phyloP scores from a whole-genome alignment of 129 eudicot species.

The Ambrosia trifida region DNA sequence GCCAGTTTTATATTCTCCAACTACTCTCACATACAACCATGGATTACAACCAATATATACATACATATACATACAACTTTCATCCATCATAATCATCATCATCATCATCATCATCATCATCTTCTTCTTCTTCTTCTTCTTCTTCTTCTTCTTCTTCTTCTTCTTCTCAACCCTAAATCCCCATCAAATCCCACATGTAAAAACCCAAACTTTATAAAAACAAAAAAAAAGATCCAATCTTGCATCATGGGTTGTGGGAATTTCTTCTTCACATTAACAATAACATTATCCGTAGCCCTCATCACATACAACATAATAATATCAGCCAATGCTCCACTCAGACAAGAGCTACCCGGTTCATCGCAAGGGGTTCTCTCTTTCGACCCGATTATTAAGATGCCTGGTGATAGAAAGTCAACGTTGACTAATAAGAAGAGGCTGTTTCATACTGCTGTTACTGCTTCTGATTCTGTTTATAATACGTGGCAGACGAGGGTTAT shows the following conservation, averaged over 20 bases:
- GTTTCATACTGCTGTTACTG: conserved; percentile 93
- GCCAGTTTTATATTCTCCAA: conserved; percentile 43
- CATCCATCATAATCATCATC: conserved; percentile 9
- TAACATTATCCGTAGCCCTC: conserved; percentile 67
- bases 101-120: too few relatives aligned
- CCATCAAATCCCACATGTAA: conserved; percentile 14
- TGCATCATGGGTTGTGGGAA: conserved; percentile 69
- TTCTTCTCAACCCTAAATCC: conserved; percentile 14
- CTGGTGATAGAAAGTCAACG: conserved; percentile 35
- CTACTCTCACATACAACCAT: conserved; percentile 33
- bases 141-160: too few relatives aligned
- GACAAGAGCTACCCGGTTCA: conserved; percentile 70
- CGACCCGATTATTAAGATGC: conserved; percentile 84
- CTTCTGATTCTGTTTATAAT: conserved; percentile 83
- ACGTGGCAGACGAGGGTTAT: conserved; percentile 95
- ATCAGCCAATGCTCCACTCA: conserved; percentile 79
- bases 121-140: too few relatives aligned
- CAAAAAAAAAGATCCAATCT: conserved; percentile 8
- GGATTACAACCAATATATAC: conserved; percentile 23
- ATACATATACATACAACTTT: too few relatives aligned
- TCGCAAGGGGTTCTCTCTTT: conserved; percentile 31
- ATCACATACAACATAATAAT: conserved; percentile 89
- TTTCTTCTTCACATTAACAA: conserved; percentile 58
- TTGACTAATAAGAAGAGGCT: conserved; percentile 48
- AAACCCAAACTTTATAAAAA: background rate